Percentiles rank a stretch among this genome's conserved stretches.
Conservation (phyloP, 495 filamentous ascomycete genomes). For the Aspergillus ellipticus region DNA sequence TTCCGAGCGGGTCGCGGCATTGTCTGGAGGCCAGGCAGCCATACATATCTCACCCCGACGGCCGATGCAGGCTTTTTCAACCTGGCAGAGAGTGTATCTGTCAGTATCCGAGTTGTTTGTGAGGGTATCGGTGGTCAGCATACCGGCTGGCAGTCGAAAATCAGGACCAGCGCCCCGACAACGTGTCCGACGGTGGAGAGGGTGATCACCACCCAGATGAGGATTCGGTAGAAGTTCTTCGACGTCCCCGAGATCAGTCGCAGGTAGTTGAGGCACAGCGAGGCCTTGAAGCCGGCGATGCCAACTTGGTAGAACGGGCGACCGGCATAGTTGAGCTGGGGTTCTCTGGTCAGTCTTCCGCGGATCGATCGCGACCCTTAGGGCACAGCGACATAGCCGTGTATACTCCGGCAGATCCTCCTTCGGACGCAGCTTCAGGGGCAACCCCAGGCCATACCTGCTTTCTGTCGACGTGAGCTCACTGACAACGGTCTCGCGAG, state of each 20-base stretch:
- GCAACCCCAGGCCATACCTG: slow-evolving; percentile 49
- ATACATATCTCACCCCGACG: slow-evolving; percentile 40
- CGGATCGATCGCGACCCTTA: neutral
- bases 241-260: slow-evolving; percentile 47
- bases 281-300: slow-evolving; percentile 57
- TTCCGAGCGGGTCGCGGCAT: too few relatives aligned
- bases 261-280: slow-evolving; percentile 54
- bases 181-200: slow-evolving; percentile 45
- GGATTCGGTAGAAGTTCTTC: slow-evolving; percentile 40
- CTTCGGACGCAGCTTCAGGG: slow-evolving; percentile 36
- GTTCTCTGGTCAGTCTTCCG: too few relatives aligned
- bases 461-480: slow-evolving; percentile 36
- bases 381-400: slow-evolving; percentile 16
- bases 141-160: slow-evolving; percentile 54
- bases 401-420: slow-evolving; percentile 39
- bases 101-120: neutral
- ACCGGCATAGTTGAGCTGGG: slow-evolving; percentile 50
- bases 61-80: slow-evolving; percentile 46
- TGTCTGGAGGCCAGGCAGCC: too few relatives aligned
- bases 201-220: slow-evolving; percentile 47
- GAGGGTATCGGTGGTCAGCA: neutral
- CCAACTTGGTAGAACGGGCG: slow-evolving; percentile 58
- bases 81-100: slow-evolving; percentile 16
- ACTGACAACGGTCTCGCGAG: slow-evolving; percentile 2
- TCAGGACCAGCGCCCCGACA: slow-evolving; percentile 45